These are phyloP conservation scores for Mycena olivaceomarginata DNA, from an alignment of 768 basidiomycete genomes.

Conservation along the genomic window DNA sequence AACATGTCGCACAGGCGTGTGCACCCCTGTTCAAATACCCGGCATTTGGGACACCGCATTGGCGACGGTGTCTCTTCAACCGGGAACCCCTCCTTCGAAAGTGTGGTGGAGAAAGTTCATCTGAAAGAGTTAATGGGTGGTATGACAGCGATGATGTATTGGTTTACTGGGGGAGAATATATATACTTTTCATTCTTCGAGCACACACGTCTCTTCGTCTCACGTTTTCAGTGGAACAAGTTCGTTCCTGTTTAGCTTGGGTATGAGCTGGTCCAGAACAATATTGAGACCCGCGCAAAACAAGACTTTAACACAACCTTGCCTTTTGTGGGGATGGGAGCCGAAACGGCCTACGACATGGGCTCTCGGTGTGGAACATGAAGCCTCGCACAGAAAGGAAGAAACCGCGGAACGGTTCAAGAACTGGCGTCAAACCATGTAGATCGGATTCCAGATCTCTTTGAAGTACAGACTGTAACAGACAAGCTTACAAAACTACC, in stretches of 20 bases:
- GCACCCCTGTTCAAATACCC: not conserved
- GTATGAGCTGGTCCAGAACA: constrained; percentile 1
- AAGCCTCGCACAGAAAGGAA: not conserved
- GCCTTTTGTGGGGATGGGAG: not conserved
- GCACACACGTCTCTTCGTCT: constrained; percentile 3
- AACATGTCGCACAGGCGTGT: not conserved
- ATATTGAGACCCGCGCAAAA: not conserved
- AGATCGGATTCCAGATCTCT: not conserved
- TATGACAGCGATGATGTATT: not conserved
- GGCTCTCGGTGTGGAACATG: constrained; percentile 4
- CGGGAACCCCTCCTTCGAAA: not conserved
- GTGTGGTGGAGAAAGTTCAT: not conserved
- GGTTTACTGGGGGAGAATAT: not conserved
- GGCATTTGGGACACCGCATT: constrained; percentile 2
- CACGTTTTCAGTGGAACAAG: constrained; percentile 7
- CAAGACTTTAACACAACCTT: constrained; percentile 6
- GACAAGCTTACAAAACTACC: constrained; percentile 4
- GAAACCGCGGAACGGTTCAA: constrained; percentile 2
- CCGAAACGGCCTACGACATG: not conserved
- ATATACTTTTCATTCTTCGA: not conserved
- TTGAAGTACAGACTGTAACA: constrained; percentile 1
- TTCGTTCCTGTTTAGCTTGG: not conserved
- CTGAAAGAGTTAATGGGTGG: not conserved
- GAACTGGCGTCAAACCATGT: not conserved
- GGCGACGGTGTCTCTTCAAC: constrained; percentile 1